Conservation (phyloP, 306 rosid genomes). For the Gleditsia sinensis region DNA sequence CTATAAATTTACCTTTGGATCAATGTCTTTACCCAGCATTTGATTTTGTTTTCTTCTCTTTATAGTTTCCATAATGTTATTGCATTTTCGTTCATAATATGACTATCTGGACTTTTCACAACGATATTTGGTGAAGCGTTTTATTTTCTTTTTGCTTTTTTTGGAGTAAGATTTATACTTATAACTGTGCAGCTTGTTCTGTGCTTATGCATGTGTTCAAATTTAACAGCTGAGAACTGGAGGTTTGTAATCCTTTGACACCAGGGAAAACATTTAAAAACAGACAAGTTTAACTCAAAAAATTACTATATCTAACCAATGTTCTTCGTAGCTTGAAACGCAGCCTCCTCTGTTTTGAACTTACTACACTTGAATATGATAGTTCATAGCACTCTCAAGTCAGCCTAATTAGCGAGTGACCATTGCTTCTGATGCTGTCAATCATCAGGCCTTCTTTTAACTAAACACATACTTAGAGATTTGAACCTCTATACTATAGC, state of each 20-base stretch:
- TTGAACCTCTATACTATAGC: neutral
- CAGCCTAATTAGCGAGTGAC: neutral
- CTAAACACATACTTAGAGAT: no score
- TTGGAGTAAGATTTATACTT: neutral
- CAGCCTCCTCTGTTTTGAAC: constrained; percentile 9
- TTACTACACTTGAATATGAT: neutral
- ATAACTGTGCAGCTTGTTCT: neutral
- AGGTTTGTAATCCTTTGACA: constrained; percentile 1
- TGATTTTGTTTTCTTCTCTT: neutral
- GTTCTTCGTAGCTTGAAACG: constrained; percentile 5
- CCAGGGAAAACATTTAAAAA: neutral
- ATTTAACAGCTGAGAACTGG: neutral
- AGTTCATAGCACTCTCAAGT: constrained; percentile 9
- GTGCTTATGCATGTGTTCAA: constrained; percentile 1
- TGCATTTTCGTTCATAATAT: constrained; percentile 2
- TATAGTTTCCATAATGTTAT: neutral
- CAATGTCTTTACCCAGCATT: neutral
- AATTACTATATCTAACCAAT: neutral
- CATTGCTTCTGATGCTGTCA: constrained; percentile 7
- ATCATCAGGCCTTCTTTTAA: neutral
- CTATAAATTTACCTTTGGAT: neutral
- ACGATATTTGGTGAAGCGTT: neutral
- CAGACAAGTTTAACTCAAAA: neutral
- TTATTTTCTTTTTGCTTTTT: neutral
- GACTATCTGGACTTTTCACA: neutral